A percentile compares a stretch with the other conserved stretches of the same genome.
Evolutionary conservation across 306 rosid species (phyloP).

Genomic region (Phaseolus lunatus): DNA sequence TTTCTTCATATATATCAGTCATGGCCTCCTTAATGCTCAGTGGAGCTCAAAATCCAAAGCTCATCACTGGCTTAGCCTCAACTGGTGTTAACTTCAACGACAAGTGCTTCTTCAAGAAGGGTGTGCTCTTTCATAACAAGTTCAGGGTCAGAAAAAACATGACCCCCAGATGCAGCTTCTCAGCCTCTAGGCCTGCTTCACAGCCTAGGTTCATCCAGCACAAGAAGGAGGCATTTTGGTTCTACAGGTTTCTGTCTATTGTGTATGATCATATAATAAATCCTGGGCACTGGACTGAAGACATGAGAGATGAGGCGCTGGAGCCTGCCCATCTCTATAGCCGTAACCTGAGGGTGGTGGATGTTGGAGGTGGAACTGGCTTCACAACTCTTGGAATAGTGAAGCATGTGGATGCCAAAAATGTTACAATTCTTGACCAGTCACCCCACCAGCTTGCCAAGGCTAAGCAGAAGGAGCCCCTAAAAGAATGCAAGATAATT

Average conservation of each 20-base stretch:
- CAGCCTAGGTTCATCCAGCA: constrained; percentile 28
- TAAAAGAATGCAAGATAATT: constrained; percentile 6
- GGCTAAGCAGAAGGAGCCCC: constrained; percentile 20
- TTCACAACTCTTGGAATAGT: constrained; percentile 29
- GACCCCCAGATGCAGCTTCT: neutral
- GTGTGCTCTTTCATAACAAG: constrained; percentile 42
- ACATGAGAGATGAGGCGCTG: constrained; percentile 23
- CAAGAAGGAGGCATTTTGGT: constrained; percentile 28
- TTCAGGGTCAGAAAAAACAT: constrained; percentile 24
- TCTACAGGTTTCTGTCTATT: constrained; percentile 26
- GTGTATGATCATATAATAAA: constrained; percentile 23
- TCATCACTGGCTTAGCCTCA: constrained; percentile 50
- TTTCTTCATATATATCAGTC: neutral
- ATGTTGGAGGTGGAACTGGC: constrained; percentile 28
- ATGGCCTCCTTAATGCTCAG: constrained; percentile 56
- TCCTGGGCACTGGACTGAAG: neutral
- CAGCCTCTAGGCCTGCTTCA: constrained; percentile 5
- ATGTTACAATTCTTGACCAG: constrained; percentile 24
- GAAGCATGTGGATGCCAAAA: constrained; percentile 23
- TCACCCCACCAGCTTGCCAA: constrained; percentile 28
- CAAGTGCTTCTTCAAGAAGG: constrained; percentile 48
- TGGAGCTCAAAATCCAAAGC: constrained; percentile 61
- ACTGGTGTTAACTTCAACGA: neutral
- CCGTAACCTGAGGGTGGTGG: constrained; percentile 9
- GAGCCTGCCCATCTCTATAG: constrained; percentile 18